Conservation (phyloP, 768 basidiomycete genomes). For the Leccinum broughii region DNA sequence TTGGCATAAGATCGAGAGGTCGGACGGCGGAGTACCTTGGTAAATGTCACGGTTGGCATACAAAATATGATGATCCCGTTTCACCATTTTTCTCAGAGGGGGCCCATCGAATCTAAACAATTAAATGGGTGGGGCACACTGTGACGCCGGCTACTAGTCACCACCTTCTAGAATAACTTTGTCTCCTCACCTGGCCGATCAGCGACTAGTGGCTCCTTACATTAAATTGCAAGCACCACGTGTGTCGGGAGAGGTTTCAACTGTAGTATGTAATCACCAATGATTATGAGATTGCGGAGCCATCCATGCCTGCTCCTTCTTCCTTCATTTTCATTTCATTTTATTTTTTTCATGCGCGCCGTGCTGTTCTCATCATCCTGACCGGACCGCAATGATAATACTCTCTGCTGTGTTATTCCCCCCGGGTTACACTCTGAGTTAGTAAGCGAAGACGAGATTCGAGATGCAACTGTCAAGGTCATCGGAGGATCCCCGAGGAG, state of each 20-base stretch:
- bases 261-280: neutral
- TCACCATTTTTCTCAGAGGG: neutral
- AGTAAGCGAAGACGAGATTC: neutral
- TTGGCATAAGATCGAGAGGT: too few relatives aligned
- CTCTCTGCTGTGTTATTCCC: neutral
- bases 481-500: neutral
- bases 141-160: neutral
- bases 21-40: too few relatives aligned
- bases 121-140: too few relatives aligned
- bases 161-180: neutral
- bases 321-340: neutral
- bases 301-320: neutral
- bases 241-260: neutral
- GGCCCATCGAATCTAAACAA: neutral
- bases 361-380: slow-evolving; percentile 4
- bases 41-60: too few relatives aligned
- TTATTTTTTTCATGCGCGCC: neutral
- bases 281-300: neutral
- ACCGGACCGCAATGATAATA: neutral
- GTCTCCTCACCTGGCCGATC: neutral
- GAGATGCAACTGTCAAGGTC: neutral
- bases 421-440: neutral
- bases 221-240: neutral
- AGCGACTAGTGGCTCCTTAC: neutral
- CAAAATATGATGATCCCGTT: neutral